These are phyloP conservation scores for Talaromyces atroroseus DNA, from an alignment of 2,329 filamentous ascomycete species.

Conservation along the genomic window DNA sequence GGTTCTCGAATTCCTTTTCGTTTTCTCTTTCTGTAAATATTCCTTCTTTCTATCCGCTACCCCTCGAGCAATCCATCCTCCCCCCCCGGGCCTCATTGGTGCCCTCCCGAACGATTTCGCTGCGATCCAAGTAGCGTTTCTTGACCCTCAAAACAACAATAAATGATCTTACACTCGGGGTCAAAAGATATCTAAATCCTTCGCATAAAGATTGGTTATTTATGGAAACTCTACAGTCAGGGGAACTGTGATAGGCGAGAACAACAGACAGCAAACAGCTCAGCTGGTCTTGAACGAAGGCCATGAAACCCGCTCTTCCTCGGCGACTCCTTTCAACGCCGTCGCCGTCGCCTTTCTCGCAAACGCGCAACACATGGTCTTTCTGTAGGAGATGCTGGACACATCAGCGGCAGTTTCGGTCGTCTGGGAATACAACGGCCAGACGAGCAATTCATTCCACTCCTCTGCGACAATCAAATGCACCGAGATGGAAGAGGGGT, in stretches of 20 bases:
- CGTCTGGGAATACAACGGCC: neutral
- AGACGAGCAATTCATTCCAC: conserved; percentile 6
- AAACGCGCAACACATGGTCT: conserved; percentile 1
- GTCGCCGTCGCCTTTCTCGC: neutral
- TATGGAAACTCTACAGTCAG: neutral
- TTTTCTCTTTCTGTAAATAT: neutral
- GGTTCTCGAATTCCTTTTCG: neutral
- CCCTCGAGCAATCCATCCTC: too few relatives aligned
- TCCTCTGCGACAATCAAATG: neutral
- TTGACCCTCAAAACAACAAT: too few relatives aligned
- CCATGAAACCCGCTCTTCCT: conserved; percentile 11
- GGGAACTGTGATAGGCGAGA: neutral
- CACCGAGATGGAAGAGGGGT: neutral
- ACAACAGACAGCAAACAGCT: neutral
- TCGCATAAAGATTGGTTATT: too few relatives aligned
- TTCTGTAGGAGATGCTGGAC: conserved; percentile 6
- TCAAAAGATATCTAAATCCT: too few relatives aligned
- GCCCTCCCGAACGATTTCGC: too few relatives aligned
- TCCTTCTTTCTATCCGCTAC: neutral
- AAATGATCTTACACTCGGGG: too few relatives aligned
- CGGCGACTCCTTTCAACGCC: neutral
- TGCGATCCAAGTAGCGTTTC: too few relatives aligned
- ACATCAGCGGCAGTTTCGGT: neutral
- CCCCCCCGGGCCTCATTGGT: neutral
- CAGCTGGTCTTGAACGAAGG: neutral